These are phyloP conservation scores for Clausena lansium DNA, from an alignment of 345 rosid species.

Conservation along the genomic window DNA sequence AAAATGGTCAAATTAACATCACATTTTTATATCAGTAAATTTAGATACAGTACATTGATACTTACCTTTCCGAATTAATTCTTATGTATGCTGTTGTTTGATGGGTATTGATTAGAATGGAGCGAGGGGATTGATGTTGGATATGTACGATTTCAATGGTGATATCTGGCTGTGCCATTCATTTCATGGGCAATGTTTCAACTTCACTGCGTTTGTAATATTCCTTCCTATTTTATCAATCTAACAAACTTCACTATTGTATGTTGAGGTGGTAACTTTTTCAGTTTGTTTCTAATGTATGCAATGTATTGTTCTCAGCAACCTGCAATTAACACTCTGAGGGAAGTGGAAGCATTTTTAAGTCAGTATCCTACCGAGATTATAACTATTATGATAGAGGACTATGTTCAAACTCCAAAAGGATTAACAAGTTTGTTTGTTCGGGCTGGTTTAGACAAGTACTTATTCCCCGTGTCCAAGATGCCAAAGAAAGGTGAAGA, in stretches of 20 bases:
- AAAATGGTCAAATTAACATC: not conserved
- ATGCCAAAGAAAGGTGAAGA: constrained; percentile 95
- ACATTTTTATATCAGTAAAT: not conserved
- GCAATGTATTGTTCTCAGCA: constrained; percentile 44
- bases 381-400: constrained; percentile 87
- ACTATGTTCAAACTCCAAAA: constrained; percentile 87
- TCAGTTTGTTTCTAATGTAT: constrained; percentile 6
- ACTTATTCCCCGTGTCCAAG: constrained; percentile 80
- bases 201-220: constrained; percentile 96
- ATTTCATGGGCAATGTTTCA: constrained; percentile 85
- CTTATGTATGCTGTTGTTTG: constrained; percentile 9
- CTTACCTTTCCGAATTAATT: not conserved
- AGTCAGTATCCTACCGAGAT: constrained; percentile 76
- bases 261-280: not conserved
- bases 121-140: constrained; percentile 94
- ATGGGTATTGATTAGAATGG: constrained; percentile 66
- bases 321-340: constrained; percentile 86
- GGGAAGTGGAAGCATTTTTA: constrained; percentile 88
- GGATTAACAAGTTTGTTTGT: constrained; percentile 68
- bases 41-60: not conserved
- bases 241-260: constrained; percentile 1
- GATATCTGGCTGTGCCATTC: constrained; percentile 99
- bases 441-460: constrained; percentile 81
- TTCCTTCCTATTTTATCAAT: constrained; percentile 14
- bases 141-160: constrained; percentile 83